phyloP scores from a whole-genome alignment of 495 filamentous ascomycete genomes.

The Penicillium goetzii region DNA sequence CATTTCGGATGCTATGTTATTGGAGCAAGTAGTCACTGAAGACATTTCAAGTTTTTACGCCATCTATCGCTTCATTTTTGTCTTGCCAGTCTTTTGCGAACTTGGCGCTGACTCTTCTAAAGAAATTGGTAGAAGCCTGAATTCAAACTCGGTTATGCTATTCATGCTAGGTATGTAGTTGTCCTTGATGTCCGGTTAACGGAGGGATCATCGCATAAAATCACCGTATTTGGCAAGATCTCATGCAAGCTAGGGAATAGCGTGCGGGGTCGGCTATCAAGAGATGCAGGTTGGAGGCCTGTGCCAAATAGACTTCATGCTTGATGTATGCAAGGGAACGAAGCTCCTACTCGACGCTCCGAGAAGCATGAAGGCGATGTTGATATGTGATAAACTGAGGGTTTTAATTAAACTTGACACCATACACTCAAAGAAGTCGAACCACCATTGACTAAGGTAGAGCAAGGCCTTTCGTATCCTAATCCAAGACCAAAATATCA shows the following conservation, averaged over 20 bases:
- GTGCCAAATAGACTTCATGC: not conserved
- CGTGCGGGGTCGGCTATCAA: not conserved
- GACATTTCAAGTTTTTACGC: slow-evolving; percentile 17
- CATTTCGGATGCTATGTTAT: slow-evolving; percentile 13
- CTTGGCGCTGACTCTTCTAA: not conserved
- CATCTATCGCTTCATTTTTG: not conserved
- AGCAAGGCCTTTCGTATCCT: too few relatives aligned
- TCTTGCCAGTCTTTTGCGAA: not conserved
- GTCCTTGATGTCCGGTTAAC: not conserved
- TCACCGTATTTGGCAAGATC: not conserved
- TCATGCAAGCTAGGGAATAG: not conserved
- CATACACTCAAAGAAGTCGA: too few relatives aligned
- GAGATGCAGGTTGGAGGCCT: not conserved
- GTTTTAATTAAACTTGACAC: not conserved
- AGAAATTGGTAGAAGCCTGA: not conserved
- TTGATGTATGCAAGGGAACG: not conserved
- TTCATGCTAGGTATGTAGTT: not conserved
- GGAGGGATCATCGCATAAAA: slow-evolving; percentile 2
- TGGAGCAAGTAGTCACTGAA: slow-evolving; percentile 22
- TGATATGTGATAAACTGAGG: not conserved
- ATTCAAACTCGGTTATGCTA: not conserved
- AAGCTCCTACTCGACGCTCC: not conserved
- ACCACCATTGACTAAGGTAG: too few relatives aligned
- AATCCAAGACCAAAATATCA: too few relatives aligned
- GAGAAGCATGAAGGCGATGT: not conserved